phyloP scores from a whole-genome alignment of 202 grass and related monocot species.

The Panicum hallii region DNA sequence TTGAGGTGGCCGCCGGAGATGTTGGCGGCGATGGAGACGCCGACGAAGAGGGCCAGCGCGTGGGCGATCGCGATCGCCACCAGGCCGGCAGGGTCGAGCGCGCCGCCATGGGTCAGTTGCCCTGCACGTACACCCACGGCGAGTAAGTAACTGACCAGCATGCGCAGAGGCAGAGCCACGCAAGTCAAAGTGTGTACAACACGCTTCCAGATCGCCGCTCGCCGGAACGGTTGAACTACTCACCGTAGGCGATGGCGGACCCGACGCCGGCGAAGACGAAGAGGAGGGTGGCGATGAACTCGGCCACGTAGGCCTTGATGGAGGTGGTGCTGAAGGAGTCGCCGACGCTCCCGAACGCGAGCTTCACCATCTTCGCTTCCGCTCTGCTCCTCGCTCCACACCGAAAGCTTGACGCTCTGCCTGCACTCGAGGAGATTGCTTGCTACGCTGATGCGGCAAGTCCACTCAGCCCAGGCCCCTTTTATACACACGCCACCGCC shows the following conservation, averaged over 20 bases:
- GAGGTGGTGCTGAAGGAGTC: conserved; percentile 83
- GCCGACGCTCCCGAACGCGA: conserved; percentile 68
- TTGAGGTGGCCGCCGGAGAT: conserved; percentile 92
- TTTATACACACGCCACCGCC: conserved; percentile 51
- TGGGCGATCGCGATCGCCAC: conserved; percentile 83
- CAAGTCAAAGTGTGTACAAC: neutral
- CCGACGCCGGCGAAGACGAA: conserved; percentile 90
- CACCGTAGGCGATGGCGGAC: conserved; percentile 81
- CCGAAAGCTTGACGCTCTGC: neutral
- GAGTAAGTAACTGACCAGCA: neutral
- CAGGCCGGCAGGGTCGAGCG: conserved; percentile 78
- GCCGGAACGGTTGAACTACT: conserved; percentile 30
- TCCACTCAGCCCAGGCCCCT: conserved; percentile 27
- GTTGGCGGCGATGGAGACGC: conserved; percentile 83
- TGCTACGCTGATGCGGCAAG: conserved; percentile 23
- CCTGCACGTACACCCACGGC: conserved; percentile 36
- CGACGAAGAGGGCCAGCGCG: conserved; percentile 78
- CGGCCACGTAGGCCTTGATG: conserved; percentile 79
- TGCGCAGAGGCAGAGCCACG: neutral
- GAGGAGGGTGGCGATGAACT: conserved; percentile 94
- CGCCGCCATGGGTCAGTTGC: conserved; percentile 56
- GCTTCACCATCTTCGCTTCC: conserved; percentile 74
- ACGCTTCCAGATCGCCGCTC: too few relatives aligned
- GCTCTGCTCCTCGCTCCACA: neutral
- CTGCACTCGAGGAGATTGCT: conserved; percentile 20